Base-by-base conservation (phyloP, 768 basidiomycete species). In the Kwoniella europaea region DNA sequence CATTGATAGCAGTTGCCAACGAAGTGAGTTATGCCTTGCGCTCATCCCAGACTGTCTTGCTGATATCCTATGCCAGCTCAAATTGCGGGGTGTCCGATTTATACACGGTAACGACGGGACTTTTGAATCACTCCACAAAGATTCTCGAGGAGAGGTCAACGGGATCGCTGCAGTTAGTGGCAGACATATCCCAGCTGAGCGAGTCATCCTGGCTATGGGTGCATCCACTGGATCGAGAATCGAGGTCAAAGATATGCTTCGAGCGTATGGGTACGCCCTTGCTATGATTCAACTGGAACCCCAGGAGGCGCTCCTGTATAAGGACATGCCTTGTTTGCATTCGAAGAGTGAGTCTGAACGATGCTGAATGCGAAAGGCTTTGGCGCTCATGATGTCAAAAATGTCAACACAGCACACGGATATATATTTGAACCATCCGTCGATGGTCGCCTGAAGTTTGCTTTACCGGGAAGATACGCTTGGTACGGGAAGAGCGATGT, bases 281-380 rank as follows among this genome's bases (percentile, higher is more conserved):
- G 60, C 42, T n/a, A 62, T 62, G 60, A 62, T 62, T 46, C 60
- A 62, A 27, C 22, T 62, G 20, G 60, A 62, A 46, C 44, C 60
- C 18, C 60, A 62, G 27, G 60, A 62, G 24, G 60, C 60, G 16
- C 7, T 18, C 2, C 13, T 62, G 42, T 62, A 62, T 24, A 62
- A 62, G 42, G 29, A 62, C 24, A 62, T 62, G 60, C 60, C 60
- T 22, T 43, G 41, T 50, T 44, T 62, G 29, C 60, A 62, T 46
- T 62, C 60, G 7, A 62, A 62, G 24, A 50, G 60, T 62, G 42
- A 22, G 60, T 62, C 15, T 6, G 9, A 16, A 18, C 15, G 57
- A 58, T 58, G 13, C 13, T 16, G 24, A 15, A 27, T 27, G 2
- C 27, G 27, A 27, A 27, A 27, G 27, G 27, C 3, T 27, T 27